Conservation (phyloP, 768 basidiomycete genomes). For the Russula sp. region DNA sequence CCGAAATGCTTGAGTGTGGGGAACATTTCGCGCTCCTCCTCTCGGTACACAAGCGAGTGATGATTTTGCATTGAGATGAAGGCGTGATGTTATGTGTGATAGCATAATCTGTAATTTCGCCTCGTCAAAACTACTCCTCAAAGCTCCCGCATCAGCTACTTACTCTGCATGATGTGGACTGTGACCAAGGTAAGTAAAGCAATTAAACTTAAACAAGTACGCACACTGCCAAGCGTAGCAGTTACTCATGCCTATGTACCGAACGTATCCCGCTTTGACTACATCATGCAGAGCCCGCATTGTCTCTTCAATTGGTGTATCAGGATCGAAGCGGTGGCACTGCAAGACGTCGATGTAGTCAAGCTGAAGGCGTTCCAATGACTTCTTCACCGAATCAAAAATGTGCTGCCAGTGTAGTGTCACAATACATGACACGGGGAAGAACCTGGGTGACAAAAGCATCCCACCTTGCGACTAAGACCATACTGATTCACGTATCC, state of each 20-base stretch:
- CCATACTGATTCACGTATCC: conserved; percentile 42
- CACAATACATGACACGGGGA: not conserved
- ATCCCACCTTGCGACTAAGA: conserved; percentile 38
- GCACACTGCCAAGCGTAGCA: conserved; percentile 36
- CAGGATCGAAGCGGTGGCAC: conserved; percentile 41
- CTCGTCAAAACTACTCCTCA: conserved; percentile 20
- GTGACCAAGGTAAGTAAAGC: conserved; percentile 17
- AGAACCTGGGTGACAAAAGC: not conserved
- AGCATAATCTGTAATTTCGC: conserved; percentile 27
- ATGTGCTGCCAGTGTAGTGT: conserved; percentile 50
- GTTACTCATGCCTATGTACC: conserved; percentile 38
- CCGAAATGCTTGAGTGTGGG: conserved; percentile 33
- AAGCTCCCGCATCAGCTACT: conserved; percentile 1
- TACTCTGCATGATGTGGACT: conserved; percentile 30
- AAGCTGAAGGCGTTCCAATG: conserved; percentile 63
- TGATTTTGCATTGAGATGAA: conserved; percentile 30
- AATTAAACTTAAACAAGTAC: conserved; percentile 10
- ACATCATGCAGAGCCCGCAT: conserved; percentile 44
- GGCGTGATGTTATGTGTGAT: conserved; percentile 23
- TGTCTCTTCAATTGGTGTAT: conserved; percentile 37
- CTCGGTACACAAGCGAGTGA: conserved; percentile 41
- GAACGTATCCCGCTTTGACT: conserved; percentile 40
- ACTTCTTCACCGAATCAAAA: conserved; percentile 62
- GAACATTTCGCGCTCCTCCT: conserved; percentile 42
- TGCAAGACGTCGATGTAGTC: conserved; percentile 78